Evolutionary conservation across 371 early-diverging fungal species (phyloP).

Genomic region (Cladochytrium tenue): DNA sequence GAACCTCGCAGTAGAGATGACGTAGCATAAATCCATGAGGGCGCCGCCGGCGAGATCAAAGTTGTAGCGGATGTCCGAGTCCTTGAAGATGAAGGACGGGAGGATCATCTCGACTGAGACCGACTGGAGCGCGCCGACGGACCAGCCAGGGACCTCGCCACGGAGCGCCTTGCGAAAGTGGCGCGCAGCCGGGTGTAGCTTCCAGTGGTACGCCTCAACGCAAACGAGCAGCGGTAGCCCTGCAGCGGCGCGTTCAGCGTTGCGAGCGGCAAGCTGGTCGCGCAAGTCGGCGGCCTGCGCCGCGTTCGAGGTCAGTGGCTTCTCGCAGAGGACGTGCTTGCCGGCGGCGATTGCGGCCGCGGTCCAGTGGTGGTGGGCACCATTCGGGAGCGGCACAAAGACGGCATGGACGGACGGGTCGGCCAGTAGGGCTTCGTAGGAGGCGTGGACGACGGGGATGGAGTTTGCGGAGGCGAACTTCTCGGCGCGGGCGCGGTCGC

Average conservation of each 20-base stretch:
- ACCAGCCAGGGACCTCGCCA: conserved; percentile 15
- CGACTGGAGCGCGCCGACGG: conserved; percentile 17
- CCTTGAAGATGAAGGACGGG: conserved; percentile 11
- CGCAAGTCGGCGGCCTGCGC: conserved; percentile 10
- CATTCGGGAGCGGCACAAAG: conserved; percentile 53
- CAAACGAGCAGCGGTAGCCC: conserved; percentile 30
- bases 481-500: conserved; percentile 23
- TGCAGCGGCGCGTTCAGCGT: conserved; percentile 2
- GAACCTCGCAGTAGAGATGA: conserved; percentile 38
- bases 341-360: conserved; percentile 27
- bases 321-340: conserved; percentile 28
- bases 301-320: conserved; percentile 20
- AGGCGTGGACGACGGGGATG: conserved; percentile 36
- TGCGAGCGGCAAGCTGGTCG: conserved; percentile 24
- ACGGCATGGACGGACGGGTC: conserved; percentile 50
- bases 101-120: conserved; percentile 1
- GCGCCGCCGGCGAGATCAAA: conserved; percentile 42
- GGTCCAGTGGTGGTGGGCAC: conserved; percentile 48
- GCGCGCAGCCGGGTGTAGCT: conserved; percentile 41
- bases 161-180: conserved; percentile 23
- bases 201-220: conserved; percentile 51
- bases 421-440: conserved; percentile 45
- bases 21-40: conserved; percentile 50
- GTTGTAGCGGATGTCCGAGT: conserved; percentile 44
- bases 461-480: conserved; percentile 34